Base-by-base conservation (phyloP, 768 basidiomycete genomes). In the Dacryopinax primogenitus region DNA sequence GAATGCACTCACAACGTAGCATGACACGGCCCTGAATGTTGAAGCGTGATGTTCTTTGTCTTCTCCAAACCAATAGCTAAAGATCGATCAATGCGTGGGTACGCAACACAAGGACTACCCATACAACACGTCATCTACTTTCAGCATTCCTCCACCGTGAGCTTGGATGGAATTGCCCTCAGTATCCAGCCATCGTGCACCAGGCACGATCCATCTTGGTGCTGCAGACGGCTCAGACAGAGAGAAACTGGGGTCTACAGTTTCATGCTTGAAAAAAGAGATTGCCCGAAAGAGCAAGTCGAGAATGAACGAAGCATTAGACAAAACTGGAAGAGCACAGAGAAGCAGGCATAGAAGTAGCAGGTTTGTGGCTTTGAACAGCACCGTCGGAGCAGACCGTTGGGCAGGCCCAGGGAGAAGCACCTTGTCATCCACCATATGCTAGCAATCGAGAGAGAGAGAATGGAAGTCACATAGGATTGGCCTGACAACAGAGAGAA, bases 61-160 rank as follows among this genome's bases (percentile, higher is more conserved):
- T 73, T 84, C 84, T 12, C 84, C 84, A 64, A 79, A 78, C 84
- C 83, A 84, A 70, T 84, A 84, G 71, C 76, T 84, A 1, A 80
- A 82, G n/a, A n/a, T 12, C 79, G 78, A 28, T 76, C 80, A 65
- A 83, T 81, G 81, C 83, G 33, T 15, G 15, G n/a, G 33, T 9
- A 3, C 35, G 41, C 3, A 33, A 23, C 21, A 26, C 26, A 4
- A 51, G 16, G 33, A 35, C 16, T 32, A 33, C 51, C 7, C 47
- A 33, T 33, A 34, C 61, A 9, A 34, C 9, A 65, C 61, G 58
- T 58, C 21, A 9, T 3, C 39, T 63, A 82, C 83, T 74, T 83
- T 83, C 26, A 85, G 64, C 62, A 85, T 76, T 0, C 84, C 84
- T 9, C 78, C 83, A 12, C 84, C 84, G 71, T 86, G 84, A 3